Percentiles rank a stretch among this genome's conserved stretches.
Evolutionary conservation across 2,329 filamentous ascomycete species (phyloP).

Genomic region (Polychaeton citri): DNA sequence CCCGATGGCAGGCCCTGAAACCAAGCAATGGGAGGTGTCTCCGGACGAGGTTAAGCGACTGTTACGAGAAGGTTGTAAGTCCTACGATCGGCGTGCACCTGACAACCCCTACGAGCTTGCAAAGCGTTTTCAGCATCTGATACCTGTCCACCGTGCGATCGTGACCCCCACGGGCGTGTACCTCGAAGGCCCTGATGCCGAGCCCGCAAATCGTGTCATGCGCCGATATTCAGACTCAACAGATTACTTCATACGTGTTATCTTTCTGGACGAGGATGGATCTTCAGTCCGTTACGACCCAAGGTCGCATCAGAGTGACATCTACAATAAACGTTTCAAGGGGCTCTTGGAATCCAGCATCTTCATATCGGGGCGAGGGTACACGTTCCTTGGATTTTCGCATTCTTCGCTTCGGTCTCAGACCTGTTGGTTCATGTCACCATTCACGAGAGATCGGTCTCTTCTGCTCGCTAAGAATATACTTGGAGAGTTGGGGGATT

Average conservation of each 20-base stretch:
- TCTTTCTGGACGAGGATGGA: slow-evolving; percentile 63
- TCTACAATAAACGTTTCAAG: slow-evolving; percentile 49
- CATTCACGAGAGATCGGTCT: slow-evolving; percentile 17
- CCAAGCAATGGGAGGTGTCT: slow-evolving; percentile 30
- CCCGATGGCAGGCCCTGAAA: slow-evolving; percentile 40
- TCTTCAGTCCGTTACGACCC: slow-evolving; percentile 47
- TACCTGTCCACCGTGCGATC: slow-evolving; percentile 20
- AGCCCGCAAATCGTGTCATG: slow-evolving; percentile 57
- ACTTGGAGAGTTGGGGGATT: slow-evolving; percentile 35
- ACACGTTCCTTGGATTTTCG: slow-evolving; percentile 62
- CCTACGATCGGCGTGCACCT: slow-evolving; percentile 14
- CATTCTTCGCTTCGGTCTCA: slow-evolving; percentile 64
- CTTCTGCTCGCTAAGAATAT: slow-evolving; percentile 25
- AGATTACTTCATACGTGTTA: slow-evolving; percentile 55
- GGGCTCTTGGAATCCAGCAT: slow-evolving; percentile 46
- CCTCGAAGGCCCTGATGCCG: slow-evolving; percentile 38
- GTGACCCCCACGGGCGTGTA: slow-evolving; percentile 28
- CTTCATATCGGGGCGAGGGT: slow-evolving; percentile 48
- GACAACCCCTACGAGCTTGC: slow-evolving; percentile 19
- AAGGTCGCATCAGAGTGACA: slow-evolving; percentile 31
- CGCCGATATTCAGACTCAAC: slow-evolving; percentile 48
- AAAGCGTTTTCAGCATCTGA: slow-evolving; percentile 20
- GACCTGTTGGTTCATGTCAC: slow-evolving; percentile 53
- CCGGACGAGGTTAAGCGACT: slow-evolving; percentile 13
- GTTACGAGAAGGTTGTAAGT: slow-evolving; percentile 29